Evolutionary conservation across 2,329 filamentous ascomycete species (phyloP).

Genomic region (Paraconiothyrium sp.): DNA sequence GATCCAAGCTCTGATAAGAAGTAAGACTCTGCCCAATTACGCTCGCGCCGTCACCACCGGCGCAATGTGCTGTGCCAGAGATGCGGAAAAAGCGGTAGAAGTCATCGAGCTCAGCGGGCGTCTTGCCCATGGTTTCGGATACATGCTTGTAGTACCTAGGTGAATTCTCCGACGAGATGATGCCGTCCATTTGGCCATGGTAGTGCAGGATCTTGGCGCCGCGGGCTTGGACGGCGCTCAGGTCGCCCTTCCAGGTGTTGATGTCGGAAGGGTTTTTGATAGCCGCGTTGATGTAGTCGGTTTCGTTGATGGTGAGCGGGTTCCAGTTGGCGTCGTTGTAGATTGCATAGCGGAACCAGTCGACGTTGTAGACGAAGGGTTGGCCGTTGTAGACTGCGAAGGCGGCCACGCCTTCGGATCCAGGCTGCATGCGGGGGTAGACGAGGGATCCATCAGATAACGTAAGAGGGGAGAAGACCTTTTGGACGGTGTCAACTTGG

Average conservation of each 20-base stretch:
- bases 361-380: slow-evolving; percentile 55
- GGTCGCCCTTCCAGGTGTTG: slow-evolving; percentile 54
- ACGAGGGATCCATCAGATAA: slow-evolving; percentile 56
- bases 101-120: slow-evolving; percentile 47
- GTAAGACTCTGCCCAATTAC: slow-evolving; percentile 41
- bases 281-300: slow-evolving; percentile 54
- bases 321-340: slow-evolving; percentile 58
- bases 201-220: slow-evolving; percentile 60
- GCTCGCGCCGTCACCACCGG: slow-evolving; percentile 58
- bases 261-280: slow-evolving; percentile 50
- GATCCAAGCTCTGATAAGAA: slow-evolving; percentile 40
- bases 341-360: slow-evolving; percentile 62
- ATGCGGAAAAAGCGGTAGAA: slow-evolving; percentile 64
- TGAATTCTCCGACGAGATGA: slow-evolving; percentile 57
- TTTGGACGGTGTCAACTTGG: slow-evolving; percentile 56
- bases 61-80: slow-evolving; percentile 63
- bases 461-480: slow-evolving; percentile 55
- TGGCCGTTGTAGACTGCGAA: slow-evolving; percentile 50
- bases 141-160: slow-evolving; percentile 61
- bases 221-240: slow-evolving; percentile 45
- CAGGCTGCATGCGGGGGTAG: slow-evolving; percentile 62
- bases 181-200: slow-evolving; percentile 56
- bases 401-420: slow-evolving; percentile 54
- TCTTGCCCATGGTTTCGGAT: slow-evolving; percentile 53
- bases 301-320: slow-evolving; percentile 47